Evolutionary conservation across 208 protist species (phyloP).

Genomic region (Phytomonas francai): DNA sequence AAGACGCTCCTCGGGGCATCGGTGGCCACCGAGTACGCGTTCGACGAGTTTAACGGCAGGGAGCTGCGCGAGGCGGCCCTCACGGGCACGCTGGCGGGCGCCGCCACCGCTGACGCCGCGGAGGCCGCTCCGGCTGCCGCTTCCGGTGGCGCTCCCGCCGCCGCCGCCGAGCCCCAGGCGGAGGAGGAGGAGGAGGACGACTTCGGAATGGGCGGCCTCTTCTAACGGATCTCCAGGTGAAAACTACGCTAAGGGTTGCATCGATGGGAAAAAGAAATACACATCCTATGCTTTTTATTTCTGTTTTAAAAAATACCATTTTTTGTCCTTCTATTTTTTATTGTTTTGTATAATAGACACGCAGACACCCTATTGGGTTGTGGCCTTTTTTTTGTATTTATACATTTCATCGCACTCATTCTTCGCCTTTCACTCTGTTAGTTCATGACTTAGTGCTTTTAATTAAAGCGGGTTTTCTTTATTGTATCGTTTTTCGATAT

Average conservation of each 20-base stretch:
- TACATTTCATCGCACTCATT: slow-evolving; percentile 15
- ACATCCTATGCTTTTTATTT: slow-evolving; percentile 3
- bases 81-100: slow-evolving; percentile 73
- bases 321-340: neutral
- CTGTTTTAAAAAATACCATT: neutral
- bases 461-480: neutral
- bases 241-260: neutral
- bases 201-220: slow-evolving; percentile 80
- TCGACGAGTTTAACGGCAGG: slow-evolving; percentile 72
- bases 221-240: slow-evolving; percentile 26
- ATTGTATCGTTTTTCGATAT: neutral
- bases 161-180: slow-evolving; percentile 33
- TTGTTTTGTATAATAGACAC: neutral
- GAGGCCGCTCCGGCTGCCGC: slow-evolving; percentile 29
- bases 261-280: neutral
- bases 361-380: neutral
- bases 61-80: slow-evolving; percentile 88
- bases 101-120: slow-evolving; percentile 52
- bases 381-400: slow-evolving; percentile 2
- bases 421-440: slow-evolving; percentile 14
- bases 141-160: slow-evolving; percentile 23
- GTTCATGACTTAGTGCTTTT: neutral
- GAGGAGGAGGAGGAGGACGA: slow-evolving; percentile 81
- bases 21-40: slow-evolving; percentile 92
- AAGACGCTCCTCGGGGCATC: slow-evolving; percentile 96